Base-by-base conservation (phyloP, 805 yeast species). In the Ogataea henricii region DNA sequence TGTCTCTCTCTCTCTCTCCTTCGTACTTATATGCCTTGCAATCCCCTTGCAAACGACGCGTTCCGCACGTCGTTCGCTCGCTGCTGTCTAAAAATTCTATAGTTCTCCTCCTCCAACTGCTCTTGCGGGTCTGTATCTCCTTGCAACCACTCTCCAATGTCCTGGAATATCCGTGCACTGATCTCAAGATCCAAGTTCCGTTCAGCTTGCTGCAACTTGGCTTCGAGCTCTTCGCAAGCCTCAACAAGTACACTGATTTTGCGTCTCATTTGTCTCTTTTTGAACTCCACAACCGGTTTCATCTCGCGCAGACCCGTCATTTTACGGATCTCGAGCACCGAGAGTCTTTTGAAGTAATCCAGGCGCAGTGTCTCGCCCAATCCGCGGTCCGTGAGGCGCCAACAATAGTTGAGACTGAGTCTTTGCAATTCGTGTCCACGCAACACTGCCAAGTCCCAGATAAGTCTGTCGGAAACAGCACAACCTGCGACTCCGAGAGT, bases 401-500 rank as follows among this genome's bases (percentile, higher is more conserved):
- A 70, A 63, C 97, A 90, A 57, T 83, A 81, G 65, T 90, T 90
- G 43, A 90, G 63, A 6, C 95, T 85, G 17, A 90, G 69, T 44
- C 96, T 72, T 56, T 80, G 81, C 3, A 91, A 58, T 4, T 69
- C 58, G 1, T 62, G 57, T 5, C 68, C 69, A 22, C 80, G 68
- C 44, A 72, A 63, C 14, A 77, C 64, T 0, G 90, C 89, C 27
- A 91, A 67, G 58, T 86, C 91, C 96, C 96, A 89, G 13, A 91
- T 70, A 4, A 87, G 74, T 36, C 81, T 74, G 68, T 91, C 96
- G 6, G 87, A 80, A 16, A 91, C 77, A 37, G 78, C 73, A 64
- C 96, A 89, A 6, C 98, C 98, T 0, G 97, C 96, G 17, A 89
- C 69, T 0, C 97, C 97, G 37, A 91, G 70, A 0, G 97, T 89